Percentiles rank a stretch among this genome's conserved stretches.
These are phyloP conservation scores for Heliamphora exappendiculata DNA, from an alignment of 148 eudicot genomes.

Conservation along the genomic window DNA sequence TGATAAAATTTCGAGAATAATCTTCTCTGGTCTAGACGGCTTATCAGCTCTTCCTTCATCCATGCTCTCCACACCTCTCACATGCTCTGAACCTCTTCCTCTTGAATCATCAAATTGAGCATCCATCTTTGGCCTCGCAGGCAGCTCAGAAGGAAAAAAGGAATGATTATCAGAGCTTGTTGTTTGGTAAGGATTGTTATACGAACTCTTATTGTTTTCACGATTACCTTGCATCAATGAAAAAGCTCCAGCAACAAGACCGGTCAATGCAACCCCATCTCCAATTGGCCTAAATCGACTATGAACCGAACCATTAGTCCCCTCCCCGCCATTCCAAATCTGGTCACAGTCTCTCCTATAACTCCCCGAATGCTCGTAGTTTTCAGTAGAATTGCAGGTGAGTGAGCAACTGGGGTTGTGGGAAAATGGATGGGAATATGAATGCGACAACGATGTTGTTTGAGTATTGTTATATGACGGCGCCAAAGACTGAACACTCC, in stretches of 20 bases:
- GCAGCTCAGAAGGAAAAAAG: slow-evolving; percentile 70
- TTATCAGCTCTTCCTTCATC: slow-evolving; percentile 33
- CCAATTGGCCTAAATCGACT: slow-evolving; percentile 82
- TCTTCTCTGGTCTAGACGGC: slow-evolving; percentile 44
- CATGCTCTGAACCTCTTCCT: slow-evolving; percentile 34
- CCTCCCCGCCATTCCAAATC: slow-evolving; percentile 82
- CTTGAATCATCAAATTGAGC: slow-evolving; percentile 44
- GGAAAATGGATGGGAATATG: slow-evolving; percentile 59
- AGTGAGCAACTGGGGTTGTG: slow-evolving; percentile 88
- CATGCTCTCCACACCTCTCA: slow-evolving; percentile 34
- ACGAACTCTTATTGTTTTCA: slow-evolving; percentile 31
- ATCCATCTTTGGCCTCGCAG: slow-evolving; percentile 54
- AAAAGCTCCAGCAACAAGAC: slow-evolving; percentile 40
- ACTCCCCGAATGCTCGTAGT: slow-evolving; percentile 65
- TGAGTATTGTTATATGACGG: slow-evolving; percentile 42
- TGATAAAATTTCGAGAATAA: slow-evolving; percentile 47
- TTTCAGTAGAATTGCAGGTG: slow-evolving; percentile 65
- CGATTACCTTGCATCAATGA: slow-evolving; percentile 41
- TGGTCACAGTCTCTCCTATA: slow-evolving; percentile 56
- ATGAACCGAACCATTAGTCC: slow-evolving; percentile 89
- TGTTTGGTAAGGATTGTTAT: slow-evolving; percentile 38
- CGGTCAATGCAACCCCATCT: slow-evolving; percentile 53
- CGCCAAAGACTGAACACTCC: slow-evolving; percentile 51
- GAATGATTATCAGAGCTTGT: slow-evolving; percentile 55
- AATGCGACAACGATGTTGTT: slow-evolving; percentile 57